Percentiles rank a stretch among this genome's conserved stretches.
Conservation (phyloP, 176 grass and related monocot species). For the Cenchrus fungigraminus region DNA sequence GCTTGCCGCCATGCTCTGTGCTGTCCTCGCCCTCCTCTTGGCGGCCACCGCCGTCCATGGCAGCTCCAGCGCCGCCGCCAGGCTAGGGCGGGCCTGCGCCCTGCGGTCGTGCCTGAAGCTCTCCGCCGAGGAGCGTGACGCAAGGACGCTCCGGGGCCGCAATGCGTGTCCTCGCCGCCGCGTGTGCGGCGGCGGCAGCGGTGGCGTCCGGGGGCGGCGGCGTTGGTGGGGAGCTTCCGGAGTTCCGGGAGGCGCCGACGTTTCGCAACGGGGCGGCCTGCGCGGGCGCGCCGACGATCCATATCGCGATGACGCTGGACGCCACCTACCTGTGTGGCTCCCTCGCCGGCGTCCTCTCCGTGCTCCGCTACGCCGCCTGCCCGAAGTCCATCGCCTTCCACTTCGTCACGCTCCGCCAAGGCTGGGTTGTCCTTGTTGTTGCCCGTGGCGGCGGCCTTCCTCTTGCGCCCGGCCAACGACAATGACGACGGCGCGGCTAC, state of each 20-base stretch:
- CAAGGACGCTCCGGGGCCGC: conserved; percentile 9
- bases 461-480: conserved; percentile 14
- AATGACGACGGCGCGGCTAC: not conserved
- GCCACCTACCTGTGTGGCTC: conserved; percentile 92
- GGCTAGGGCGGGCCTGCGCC: no score
- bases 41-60: no score
- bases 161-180: conserved; percentile 49
- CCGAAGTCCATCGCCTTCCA: conserved; percentile 92
- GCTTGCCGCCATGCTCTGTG: no score
- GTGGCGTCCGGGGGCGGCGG: not conserved
- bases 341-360: conserved; percentile 86
- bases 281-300: conserved; percentile 61
- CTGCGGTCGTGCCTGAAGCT: no score
- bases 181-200: not conserved
- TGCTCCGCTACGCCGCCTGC: conserved; percentile 91
- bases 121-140: not conserved
- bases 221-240: conserved; percentile 52
- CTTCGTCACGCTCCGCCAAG: conserved; percentile 43
- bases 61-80: no score
- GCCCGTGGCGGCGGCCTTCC: conserved; percentile 23
- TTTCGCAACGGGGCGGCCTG: conserved; percentile 90
- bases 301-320: conserved; percentile 97
- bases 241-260: conserved; percentile 83
- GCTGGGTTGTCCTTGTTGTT: no score
- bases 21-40: no score